These are phyloP conservation scores for Mycena chlorophos DNA, from an alignment of 768 basidiomycete genomes.

Conservation along the genomic window DNA sequence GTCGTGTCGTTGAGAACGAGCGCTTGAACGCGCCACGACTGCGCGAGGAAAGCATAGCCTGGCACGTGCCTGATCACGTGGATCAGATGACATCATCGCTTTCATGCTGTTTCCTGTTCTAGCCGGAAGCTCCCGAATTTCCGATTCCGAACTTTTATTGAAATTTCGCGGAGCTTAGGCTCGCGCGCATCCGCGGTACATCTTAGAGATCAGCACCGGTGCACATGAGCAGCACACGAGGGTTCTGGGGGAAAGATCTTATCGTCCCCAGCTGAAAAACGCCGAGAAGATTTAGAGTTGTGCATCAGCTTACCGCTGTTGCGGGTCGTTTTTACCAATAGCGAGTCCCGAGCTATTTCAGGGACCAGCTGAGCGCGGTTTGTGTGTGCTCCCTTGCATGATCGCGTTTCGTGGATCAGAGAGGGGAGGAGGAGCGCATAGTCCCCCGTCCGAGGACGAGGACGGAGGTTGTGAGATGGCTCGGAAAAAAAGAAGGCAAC, in stretches of 20 bases:
- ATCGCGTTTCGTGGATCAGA: slow-evolving; percentile 45
- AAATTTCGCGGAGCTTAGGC: too few relatives aligned
- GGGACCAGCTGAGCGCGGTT: slow-evolving; percentile 25
- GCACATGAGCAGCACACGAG: too few relatives aligned
- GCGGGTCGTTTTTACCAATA: slow-evolving; percentile 40
- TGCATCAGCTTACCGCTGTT: slow-evolving; percentile 37
- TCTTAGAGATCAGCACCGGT: too few relatives aligned
- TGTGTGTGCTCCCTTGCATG: slow-evolving; percentile 34
- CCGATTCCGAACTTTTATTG: background rate
- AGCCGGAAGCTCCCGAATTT: too few relatives aligned
- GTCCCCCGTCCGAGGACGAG: too few relatives aligned
- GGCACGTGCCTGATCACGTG: background rate
- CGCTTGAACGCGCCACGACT: background rate
- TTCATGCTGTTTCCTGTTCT: too few relatives aligned
- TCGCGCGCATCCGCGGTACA: too few relatives aligned
- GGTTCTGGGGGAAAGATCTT: background rate
- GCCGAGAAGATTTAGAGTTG: slow-evolving; percentile 34
- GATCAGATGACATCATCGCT: background rate
- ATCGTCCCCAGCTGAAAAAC: background rate
- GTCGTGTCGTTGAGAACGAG: slow-evolving; percentile 29
- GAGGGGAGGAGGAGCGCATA: background rate
- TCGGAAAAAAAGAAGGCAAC: background rate
- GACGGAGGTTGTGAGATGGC: too few relatives aligned
- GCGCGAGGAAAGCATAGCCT: background rate
- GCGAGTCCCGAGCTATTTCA: slow-evolving; percentile 31